Base-by-base conservation (phyloP, 208 protist genomes). In the Leishmania amazonensis region DNA sequence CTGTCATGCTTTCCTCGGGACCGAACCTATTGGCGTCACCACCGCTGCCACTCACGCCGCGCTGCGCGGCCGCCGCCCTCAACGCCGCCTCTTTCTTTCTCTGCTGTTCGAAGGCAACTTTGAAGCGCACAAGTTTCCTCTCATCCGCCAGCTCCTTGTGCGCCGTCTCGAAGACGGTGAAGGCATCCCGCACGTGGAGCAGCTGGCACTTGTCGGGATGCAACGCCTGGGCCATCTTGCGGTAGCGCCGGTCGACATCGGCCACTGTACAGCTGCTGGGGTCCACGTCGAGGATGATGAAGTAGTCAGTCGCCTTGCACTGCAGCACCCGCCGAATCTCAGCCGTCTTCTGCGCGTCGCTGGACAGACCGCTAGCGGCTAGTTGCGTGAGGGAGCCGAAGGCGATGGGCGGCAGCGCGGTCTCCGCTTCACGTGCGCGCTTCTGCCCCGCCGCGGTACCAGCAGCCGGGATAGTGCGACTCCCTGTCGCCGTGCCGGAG, bases 131-230 rank as follows among this genome's bases (percentile, higher is more conserved):
- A 24, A 97, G 83, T 75, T 90, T 88, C 68, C 81, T 90, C 71
- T 90, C 88, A 42, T 96, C 92, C 40, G 78, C 85, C 51, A 98
- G 85, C 74, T 93, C 87, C 81, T 95, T 91, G 87, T 96, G 91
- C n/a, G 95, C 95, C 73, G 86, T 90, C 77, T 97, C 93, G 57
- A 94, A 90, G 3, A 92, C 79, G 11, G 89, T 90, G 80, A 98
- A 98, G 54, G 93, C 95, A 51, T 91, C 91, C 9, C 87, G 83
- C 31, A 93, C 95, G 60, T 90, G 88, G 9, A 90, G 90, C 47
- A 97, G 87, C 60, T 89, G 86, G 83, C 95, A 98, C 88, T 98
- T 98, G 84, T 98, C 95, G 8, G 95, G 95, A 76, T 98, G 95
- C 40, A 98, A 87, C 8, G 90, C 90, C 80, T 95, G 85, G n/a